These are phyloP conservation scores for Syzygium grande DNA, from an alignment of 345 rosid genomes.

Conservation along the genomic window DNA sequence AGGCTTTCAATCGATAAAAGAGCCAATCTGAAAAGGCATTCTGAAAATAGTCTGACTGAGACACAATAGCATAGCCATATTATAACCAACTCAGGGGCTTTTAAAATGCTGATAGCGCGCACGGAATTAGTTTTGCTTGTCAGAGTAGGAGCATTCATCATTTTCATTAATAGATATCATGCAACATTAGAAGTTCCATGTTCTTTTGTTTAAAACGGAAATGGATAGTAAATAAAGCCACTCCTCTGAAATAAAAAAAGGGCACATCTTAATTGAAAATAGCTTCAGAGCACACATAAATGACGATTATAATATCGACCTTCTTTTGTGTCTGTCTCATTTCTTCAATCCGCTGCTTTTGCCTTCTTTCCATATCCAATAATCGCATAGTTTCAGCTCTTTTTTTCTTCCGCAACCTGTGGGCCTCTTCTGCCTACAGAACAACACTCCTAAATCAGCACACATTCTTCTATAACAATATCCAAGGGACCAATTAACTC, in stretches of 20 bases:
- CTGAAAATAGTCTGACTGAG: background rate
- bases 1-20: background rate
- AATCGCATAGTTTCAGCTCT: conserved; percentile 50
- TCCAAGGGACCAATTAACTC: background rate
- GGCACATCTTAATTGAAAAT: background rate
- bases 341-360: conserved; percentile 82
- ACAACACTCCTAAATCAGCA: background rate
- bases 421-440: conserved; percentile 75
- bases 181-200: background rate
- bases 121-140: background rate
- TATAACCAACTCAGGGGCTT: background rate
- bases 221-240: background rate
- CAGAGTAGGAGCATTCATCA: background rate
- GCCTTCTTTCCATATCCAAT: conserved; percentile 76
- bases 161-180: background rate
- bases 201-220: background rate
- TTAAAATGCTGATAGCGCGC: background rate
- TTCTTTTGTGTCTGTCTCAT: conserved; percentile 79
- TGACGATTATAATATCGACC: conserved; percentile 20
- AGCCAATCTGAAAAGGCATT: background rate
- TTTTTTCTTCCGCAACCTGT: conserved; percentile 58
- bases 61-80: background rate
- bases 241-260: background rate
- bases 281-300: background rate
- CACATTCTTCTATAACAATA: background rate